These are phyloP conservation scores for Inga oerstediana DNA, from an alignment of 306 rosid species.

Conservation along the genomic window DNA sequence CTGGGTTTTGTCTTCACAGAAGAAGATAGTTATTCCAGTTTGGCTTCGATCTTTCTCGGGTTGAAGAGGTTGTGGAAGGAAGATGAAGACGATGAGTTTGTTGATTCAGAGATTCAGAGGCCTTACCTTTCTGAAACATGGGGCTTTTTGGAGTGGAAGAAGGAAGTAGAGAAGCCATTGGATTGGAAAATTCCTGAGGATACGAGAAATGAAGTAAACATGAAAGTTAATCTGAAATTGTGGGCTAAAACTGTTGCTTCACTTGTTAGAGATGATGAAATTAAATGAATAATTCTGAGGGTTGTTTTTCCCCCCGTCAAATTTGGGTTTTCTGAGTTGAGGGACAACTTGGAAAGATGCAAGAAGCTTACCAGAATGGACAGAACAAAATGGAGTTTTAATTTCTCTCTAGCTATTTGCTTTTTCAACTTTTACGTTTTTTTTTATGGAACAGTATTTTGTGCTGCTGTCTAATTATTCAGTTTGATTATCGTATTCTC, in stretches of 20 bases:
- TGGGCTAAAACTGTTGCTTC: conserved; percentile 95
- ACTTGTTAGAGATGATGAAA: conserved; percentile 54
- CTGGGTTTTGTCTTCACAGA: conserved; percentile 85
- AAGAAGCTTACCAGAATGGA: too few species aligned
- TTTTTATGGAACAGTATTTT: too few species aligned
- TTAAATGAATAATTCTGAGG: background rate
- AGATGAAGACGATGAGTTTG: conserved; percentile 18
- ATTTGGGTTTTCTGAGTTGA: background rate
- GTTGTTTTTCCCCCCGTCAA: background rate
- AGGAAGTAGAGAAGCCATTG: conserved; percentile 48
- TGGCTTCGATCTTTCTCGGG: conserved; percentile 81
- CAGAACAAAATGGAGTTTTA: too few species aligned
- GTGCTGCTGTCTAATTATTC: too few species aligned
- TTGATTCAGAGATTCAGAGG: conserved; percentile 30
- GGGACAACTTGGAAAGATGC: background rate
- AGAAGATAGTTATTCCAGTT: conserved; percentile 70
- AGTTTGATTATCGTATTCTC: too few species aligned
- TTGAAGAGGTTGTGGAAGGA: conserved; percentile 67
- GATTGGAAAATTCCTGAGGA: conserved; percentile 66
- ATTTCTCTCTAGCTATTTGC: too few species aligned
- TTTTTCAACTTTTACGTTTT: too few species aligned
- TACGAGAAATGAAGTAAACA: conserved; percentile 50
- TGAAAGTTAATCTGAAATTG: conserved; percentile 66
- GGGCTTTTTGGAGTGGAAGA: conserved; percentile 47
- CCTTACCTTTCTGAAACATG: conserved; percentile 96